Evolutionary conservation across 352 stramenopile genomes (phyloP), one percentile per base, ranked within the genome.

Genomic region (Pythium utonaiense): DNA sequence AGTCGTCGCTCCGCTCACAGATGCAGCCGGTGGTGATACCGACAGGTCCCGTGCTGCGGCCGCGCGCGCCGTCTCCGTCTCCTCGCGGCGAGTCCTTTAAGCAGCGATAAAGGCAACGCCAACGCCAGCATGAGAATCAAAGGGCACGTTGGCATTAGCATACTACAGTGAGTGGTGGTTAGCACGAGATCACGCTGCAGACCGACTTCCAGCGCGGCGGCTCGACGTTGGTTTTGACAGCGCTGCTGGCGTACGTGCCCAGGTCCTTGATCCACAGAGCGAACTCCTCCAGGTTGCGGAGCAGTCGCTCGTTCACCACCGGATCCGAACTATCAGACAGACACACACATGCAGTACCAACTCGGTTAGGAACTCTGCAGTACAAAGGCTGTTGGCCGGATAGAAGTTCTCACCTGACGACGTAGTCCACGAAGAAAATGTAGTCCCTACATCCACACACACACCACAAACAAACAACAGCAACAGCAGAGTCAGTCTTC

Each of bases 361-460:
- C 38, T 27, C 21, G 53, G 36, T 42, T n/a, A n/a, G n/a, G n/a
- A n/a, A n/a, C 22, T 49, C 27, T 25, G 40, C 2, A 59, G n/a
- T 31, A 38, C 40, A 14, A 60, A 30, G 16, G 22, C 17, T n/a
- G 24, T 34, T 2, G 22, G 49, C 17, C 12, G 17, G 9, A 38
- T 27, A 10, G 7, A 31, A 49, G 6, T 25, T 55, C 73, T 12
- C 67, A 76, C 62, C 73, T 87, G 10, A 80, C 75, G 21, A 88
- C 76, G 61, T 83, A 89, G 64, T 91, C 80, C 24, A 91, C 76
- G 49, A 88, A 91, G 62, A 91, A 91, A 60, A 91, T 88, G 61
- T 90, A 90, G 51, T 90, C 78, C 78, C 77, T 86, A 50, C 30
- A 67, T 49, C 27, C 21, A 31, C 30, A 16, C 49, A 60, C 17